Base-by-base conservation (phyloP, 176 grass and related monocot genomes). In the Tillandsia leiboldiana region DNA sequence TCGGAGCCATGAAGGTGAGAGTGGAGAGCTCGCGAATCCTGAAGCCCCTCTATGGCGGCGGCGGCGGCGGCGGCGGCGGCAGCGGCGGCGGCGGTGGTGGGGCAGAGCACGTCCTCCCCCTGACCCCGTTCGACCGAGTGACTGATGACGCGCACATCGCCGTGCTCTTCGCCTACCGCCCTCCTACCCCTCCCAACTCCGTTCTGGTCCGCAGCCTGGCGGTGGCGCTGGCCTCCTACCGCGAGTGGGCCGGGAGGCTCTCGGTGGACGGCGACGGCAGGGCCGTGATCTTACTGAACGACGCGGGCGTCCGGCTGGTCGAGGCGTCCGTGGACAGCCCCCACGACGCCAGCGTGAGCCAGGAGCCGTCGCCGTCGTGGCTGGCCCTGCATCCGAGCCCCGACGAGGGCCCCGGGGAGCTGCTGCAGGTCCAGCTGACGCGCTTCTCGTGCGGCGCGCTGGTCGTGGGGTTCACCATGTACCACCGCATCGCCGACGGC, bases 401-500 rank as follows among this genome's bases (percentile, higher is more conserved):
- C 9, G 14, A 22, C 6, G 54, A 42, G 33, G 33, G 54, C n/a
- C n/a, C 20, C 54, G 14, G 20, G 54, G 54, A 59, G 54, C 54
- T 59, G 20, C 20, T 59, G 7, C 54, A 59, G 14, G 54, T 74
- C 54, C 73, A 86, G 69, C 78, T 86, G 56, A 86, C 78, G n/a
- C 68, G 75, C 59, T 86, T 86, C 68, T 71, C 70, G 2, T 86
- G 83, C 24, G 83, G 83, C 8, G 56, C 73, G 2, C 63, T 76
- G 23, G 59, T 56, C 26, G 64, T 86, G 22, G 83, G 83, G 2
- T 70, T 86, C 51, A 71, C 72, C 11, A 51, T 64, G 59, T 65
- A 81, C 53, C 83, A 86, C 78, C 67, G 61, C 15, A 8, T 86
- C 65, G 78, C 72, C 58, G 83, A 86, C n/a, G 83, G 73, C 29